Conservation (phyloP, 208 protist species). For the Trypanosoma theileri region DNA sequence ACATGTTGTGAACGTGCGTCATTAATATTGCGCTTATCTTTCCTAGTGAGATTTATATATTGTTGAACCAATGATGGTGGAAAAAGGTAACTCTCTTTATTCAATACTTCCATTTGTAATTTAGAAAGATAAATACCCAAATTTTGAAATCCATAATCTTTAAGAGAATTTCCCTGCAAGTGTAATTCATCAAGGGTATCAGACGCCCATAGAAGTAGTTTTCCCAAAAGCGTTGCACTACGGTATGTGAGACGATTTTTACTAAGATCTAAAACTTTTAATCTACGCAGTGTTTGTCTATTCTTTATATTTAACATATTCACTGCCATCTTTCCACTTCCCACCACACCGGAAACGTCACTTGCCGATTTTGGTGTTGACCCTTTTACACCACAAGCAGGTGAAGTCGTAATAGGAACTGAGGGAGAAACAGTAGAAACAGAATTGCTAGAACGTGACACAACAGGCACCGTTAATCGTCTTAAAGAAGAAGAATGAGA, state of each 20-base stretch:
- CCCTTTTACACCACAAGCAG: not conserved
- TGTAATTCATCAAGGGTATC: constrained; percentile 65
- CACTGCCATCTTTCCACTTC: not conserved
- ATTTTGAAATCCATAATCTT: constrained; percentile 77
- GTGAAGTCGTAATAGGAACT: too few relatives aligned
- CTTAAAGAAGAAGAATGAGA: not conserved
- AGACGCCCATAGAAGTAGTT: constrained; percentile 59
- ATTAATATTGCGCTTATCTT: not conserved
- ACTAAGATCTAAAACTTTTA: constrained; percentile 71
- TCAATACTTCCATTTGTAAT: constrained; percentile 36
- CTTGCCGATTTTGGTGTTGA: not conserved
- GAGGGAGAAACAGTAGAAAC: not conserved
- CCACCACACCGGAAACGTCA: not conserved
- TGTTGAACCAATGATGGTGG: constrained; percentile 32
- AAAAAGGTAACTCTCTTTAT: constrained; percentile 44
- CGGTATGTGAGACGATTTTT: constrained; percentile 64
- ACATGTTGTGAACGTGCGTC: not conserved
- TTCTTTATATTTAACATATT: not conserved
- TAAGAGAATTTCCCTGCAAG: constrained; percentile 55
- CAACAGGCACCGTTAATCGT: not conserved
- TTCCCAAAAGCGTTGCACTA: constrained; percentile 61
- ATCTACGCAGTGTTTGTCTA: constrained; percentile 22
- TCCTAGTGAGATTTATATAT: not conserved
- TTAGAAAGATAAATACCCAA: constrained; percentile 73
- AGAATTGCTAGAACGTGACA: not conserved